Evolutionary conservation across 495 filamentous ascomycete genomes (phyloP), one percentile per base, ranked within the genome.

Genomic region (Aspergillus asperescens): DNA sequence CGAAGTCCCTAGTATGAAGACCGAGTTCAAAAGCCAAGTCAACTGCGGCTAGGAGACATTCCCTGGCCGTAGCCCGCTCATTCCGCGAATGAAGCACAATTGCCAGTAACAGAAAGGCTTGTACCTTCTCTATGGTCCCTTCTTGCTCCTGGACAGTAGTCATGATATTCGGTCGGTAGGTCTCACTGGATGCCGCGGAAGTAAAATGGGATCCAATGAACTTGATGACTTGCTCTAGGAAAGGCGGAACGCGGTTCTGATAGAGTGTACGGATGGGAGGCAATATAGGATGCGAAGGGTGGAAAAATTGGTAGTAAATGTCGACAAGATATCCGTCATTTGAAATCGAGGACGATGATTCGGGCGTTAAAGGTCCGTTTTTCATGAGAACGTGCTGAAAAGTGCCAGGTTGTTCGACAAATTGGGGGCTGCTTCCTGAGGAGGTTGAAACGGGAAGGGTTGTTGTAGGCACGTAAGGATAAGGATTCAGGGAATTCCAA

Each of bases 41-140:
- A 48, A 88, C 81, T 6, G 86, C 87, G 40, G 77, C 70, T 35
- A 76, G 67, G 4, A 93, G 76, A 42, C 90, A 81, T 54, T 84
- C 77, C 3, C 81, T 73, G 4, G 86, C 83, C 58, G 79, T 81
- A 32, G 73, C 69, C 43, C 84, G 82, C 54, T 91, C 80, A 58
- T 85, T 85, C 45, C 77, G 79, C 18, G 86, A 86, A 62, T 95
- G 86, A 16, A 94, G 74, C 2, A 85, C 87, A 57, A 94, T 83
- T 7, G 89, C 78, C 32, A 88, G 76, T 12, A 95, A 72, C 40
- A 95, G 64, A 56, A 91, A 74, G 0, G 88, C 85, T 67, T 96
- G 90, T 3, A 94, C 80, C 49, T 75, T 76, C 42, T 76, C 71
- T 1, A 71, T 52, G 1, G 63, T 57, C 7, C 51, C 22, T n/a